Base-by-base conservation (phyloP, 441 rosid species). In the Corymbia calophylla region DNA sequence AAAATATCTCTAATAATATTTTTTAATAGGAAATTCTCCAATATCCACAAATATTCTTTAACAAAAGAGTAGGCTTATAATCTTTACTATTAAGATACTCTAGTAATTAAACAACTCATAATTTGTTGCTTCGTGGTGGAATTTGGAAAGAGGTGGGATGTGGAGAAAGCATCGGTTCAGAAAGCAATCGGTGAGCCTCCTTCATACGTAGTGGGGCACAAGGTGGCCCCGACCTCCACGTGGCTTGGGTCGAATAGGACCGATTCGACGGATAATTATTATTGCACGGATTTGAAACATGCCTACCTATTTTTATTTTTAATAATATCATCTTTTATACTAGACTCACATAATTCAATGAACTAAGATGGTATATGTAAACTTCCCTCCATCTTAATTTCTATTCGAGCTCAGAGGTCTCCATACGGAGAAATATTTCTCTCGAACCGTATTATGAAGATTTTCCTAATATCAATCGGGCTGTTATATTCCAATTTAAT, bases 21-120 rank as follows among this genome's bases (percentile, higher is more conserved):
- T 0, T 8, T 66, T 66, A 0, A 16, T 66, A 0, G 7, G 18
- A 8, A 66, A 31, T 16, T 17, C 6, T n/a, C 4, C n/a, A 1
- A 68, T 9, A 68, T 32, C 2, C 4, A 18, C 10, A 68, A 68
- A 18, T 68, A 68, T 32, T 18, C 21, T 18, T 68, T 68, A 68
- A 32, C 47, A 32, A 68, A 32, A 31, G 39, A 18, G 80, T 21
- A 18, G 47, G 80, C 13, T 18, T 68, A 8, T 66, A 16, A 1
- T 32, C 23, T 18, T 32, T 32, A 9, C 23, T 18, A 68, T 5
- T 5, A 3, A 32, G 47, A 68, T 32, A 21, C 21, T 68, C 23
- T 68, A 5, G 47, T 32, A 18, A 70, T 70, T 70, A 19, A 35
- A 35, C 25, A 35, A 35, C 14, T 70, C 48, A 35, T 9, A 70